These are phyloP conservation scores for Berberis thunbergii DNA, from an alignment of 164 flowering plant genomes.

Conservation along the genomic window DNA sequence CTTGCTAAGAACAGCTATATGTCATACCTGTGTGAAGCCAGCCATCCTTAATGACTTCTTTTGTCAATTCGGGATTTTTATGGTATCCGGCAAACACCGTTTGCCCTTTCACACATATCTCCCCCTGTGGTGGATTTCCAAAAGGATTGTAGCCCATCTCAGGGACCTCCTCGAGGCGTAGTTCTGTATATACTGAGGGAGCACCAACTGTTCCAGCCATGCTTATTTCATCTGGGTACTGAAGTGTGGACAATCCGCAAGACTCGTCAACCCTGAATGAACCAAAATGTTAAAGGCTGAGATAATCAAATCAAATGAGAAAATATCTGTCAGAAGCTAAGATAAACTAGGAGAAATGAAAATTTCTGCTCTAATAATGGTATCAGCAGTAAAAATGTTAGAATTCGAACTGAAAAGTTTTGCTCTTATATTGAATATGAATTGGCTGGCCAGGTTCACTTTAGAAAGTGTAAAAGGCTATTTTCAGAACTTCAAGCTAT, in stretches of 20 bases:
- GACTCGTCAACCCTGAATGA: slow-evolving; percentile 87
- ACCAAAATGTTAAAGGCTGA: background rate
- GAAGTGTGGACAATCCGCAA: slow-evolving; percentile 52
- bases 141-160: slow-evolving; percentile 93
- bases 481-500: too few relatives aligned
- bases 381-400: too few relatives aligned
- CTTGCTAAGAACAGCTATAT: background rate
- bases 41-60: slow-evolving; percentile 67
- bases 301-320: too few relatives aligned
- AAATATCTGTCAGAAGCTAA: too few relatives aligned
- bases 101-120: slow-evolving; percentile 75
- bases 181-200: slow-evolving; percentile 46
- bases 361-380: too few relatives aligned
- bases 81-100: slow-evolving; percentile 64
- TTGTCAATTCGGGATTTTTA: slow-evolving; percentile 80
- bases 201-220: slow-evolving; percentile 75
- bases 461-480: too few relatives aligned
- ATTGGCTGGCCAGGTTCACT: too few relatives aligned
- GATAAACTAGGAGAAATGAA: too few relatives aligned
- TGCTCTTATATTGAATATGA: too few relatives aligned
- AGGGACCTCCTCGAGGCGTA: slow-evolving; percentile 83
- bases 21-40: slow-evolving; percentile 94
- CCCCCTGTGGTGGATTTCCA: slow-evolving; percentile 70
- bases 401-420: too few relatives aligned
- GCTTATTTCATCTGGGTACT: slow-evolving; percentile 72